Evolutionary conservation across 2,329 filamentous ascomycete species (phyloP), one percentile per base, ranked within the genome.

Genomic region (Verticillium dahliae): DNA sequence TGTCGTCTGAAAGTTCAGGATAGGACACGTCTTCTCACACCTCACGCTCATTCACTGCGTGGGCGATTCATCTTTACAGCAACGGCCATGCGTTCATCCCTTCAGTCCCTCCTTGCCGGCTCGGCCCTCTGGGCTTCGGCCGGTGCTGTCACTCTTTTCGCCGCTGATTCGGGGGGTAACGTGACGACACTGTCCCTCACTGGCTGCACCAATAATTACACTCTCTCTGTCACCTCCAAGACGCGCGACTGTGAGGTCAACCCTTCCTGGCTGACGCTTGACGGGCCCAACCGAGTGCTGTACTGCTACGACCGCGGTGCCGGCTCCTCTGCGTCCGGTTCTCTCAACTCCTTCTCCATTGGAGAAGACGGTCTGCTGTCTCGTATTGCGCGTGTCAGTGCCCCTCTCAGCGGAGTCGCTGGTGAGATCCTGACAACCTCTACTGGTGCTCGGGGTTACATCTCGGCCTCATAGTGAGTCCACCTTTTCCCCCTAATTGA

Each of bases 381-480:
- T 58, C 64, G 62, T 54, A 67, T 66, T 41, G 56, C 64, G 13
- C 62, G 64, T 14, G 57, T 66, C 52, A 37, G 54, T 59, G 63
- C 61, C 6, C 65, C 65, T 27, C 56, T 56, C 35, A 60, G 65
- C 63, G 65, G 60, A 52, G 65, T 67, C 3, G 65, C 64, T 52
- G 65, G 62, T 31, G 65, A 67, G 54, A 65, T 67, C 41, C 52
- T 67, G 54, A 66, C 62, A 3, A 62, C 64, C 14, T 35, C 63
- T 18, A 62, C 60, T 50, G 65, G 65, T 11, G 63, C 56, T 34
- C 63, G 64, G 35, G 64, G 62, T 22, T 67, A 67, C 37, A 61
- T 67, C 37, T 62, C 59, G 38, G 59, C 64, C 27, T 67, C 65
- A 9, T 67, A 60, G 65, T 67, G 22, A 65, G 64, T 67, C 1